Base-by-base conservation (phyloP, 2,329 filamentous ascomycete species). In the Ascochyta clinopodiicola region DNA sequence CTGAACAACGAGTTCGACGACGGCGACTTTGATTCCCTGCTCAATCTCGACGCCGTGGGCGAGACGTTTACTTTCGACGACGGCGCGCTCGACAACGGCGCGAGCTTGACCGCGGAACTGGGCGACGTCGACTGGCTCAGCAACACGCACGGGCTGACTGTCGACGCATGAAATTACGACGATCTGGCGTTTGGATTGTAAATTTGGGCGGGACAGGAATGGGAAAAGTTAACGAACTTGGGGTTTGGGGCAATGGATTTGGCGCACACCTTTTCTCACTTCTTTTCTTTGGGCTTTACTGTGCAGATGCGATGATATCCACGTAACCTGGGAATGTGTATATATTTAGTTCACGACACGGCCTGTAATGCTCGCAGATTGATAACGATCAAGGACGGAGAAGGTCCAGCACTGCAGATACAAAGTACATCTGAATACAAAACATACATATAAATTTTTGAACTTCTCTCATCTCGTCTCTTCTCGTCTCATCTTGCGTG, bases 11-110 rank as follows among this genome's bases (percentile, higher is more conserved):
- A 76, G 15, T 76, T 76, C 22, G 73, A 76, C 43, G 71, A 76
- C 10, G 74, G 73, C 21, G 75, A 78, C 24, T 78, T 78, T 25
- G 75, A 78, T 29, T 64, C 62, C 7, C 56, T 78, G 21, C 51
- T 78, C n/a, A 77, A 78, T 50, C 57, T 77, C 37, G 75, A 78
- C 54, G 75, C 68, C 3, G 73, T 76, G 39, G 74, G 73, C 38
- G 75, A 75, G 61, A 61, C 70, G 9, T 76, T 74, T 46, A 70
- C 58, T 35, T 74, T 73, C 31, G 70, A 75, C 24, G 72, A 73
- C 13, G 44, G 55, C 2, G 57, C 53, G 32, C 40, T 73, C 6
- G 67, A 71, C 10, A 44, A 39, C 13, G 56, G 54, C 24, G 51
- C 59, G 36, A 42, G 44, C 6, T 27, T 59, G 6, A 37, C 39